Evolutionary conservation across 306 rosid species (phyloP).

Genomic region (Sicyos baderoa): DNA sequence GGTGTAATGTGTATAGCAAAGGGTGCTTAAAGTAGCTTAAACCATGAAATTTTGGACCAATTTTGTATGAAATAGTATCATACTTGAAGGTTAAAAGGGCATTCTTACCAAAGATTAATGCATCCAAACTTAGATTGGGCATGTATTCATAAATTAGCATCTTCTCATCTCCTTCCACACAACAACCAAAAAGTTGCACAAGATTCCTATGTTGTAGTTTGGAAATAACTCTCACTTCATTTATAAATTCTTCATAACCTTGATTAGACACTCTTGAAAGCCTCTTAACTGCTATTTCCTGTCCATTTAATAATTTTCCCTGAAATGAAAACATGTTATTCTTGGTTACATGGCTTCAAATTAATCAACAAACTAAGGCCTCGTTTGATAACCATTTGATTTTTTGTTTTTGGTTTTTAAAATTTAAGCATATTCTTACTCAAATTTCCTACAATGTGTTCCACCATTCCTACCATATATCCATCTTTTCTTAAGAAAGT

Average conservation of each 20-base stretch:
- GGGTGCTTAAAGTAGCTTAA: too few relatives aligned
- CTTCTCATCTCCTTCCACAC: slow-evolving; percentile 9
- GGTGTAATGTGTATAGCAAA: too few relatives aligned
- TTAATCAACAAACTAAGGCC: too few relatives aligned
- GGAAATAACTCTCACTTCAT: slow-evolving; percentile 8
- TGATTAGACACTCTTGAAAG: slow-evolving; percentile 36
- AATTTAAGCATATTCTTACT: too few relatives aligned
- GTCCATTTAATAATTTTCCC: slow-evolving; percentile 35
- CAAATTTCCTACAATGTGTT: too few relatives aligned
- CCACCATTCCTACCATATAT: too few relatives aligned
- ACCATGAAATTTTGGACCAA: too few relatives aligned
- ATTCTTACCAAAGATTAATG: background rate
- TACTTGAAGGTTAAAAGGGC: background rate
- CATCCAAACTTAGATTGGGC: slow-evolving; percentile 14
- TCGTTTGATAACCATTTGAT: too few relatives aligned
- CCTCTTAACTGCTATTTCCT: slow-evolving; percentile 40
- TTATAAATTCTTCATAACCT: slow-evolving; percentile 9
- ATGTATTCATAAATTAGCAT: slow-evolving; percentile 7
- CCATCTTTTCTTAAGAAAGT: too few relatives aligned
- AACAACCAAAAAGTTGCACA: slow-evolving; percentile 20
- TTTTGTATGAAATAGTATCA: background rate
- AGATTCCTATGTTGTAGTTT: slow-evolving; percentile 28
- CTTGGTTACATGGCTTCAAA: background rate
- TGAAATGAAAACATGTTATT: background rate
- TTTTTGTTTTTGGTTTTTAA: too few relatives aligned